Evolutionary conservation across 345 rosid species (phyloP), one percentile per base, ranked within the genome.

Genomic region (Salix brachista): DNA sequence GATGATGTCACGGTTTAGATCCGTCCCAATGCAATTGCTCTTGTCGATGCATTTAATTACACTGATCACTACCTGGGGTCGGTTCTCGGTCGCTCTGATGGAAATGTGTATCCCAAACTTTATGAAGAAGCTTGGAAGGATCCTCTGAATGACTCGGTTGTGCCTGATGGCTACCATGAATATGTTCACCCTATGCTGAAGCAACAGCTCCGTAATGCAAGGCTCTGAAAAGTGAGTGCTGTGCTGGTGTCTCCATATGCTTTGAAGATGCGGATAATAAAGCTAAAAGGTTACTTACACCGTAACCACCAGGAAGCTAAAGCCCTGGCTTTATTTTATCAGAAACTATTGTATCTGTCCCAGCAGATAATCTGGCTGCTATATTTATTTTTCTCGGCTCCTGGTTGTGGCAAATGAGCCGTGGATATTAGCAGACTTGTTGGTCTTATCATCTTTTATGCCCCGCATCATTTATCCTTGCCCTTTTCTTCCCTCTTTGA

Each of bases 61-160:
- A 93, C 99, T 0, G 97, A 96, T 87, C 97, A 94, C 83, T 91
- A 71, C 85, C 91, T 96, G 28, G 86, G 89, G 39, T 96, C 99
- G 2, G 74, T 87, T 70, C 98, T 96, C 11, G 98, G 98, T 5
- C 83, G 98, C 67, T 96, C 86, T 16, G 98, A 96, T 26, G 99
- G 99, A 69, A 91, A 94, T 23, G 97, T 94, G 61, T 96, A 96
- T 80, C 97, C 94, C 1, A 92, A 86, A 46, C 92, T 96, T 2
- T 89, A 90, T 3, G 95, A 96, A 82, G 97, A 86, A 52, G 98
- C 99, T 3, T 91, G 96, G 99, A 93, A 93, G 87, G 97, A 93
- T 80, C 99, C 99, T 71, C 82, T 96, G 72, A 93, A 96, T 46
- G 99, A 96, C 61, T 82, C 92, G 1, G 95, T 91, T n/a, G 94